Evolutionary conservation across 768 basidiomycete species (phyloP), one percentile per base, ranked within the genome.

Genomic region (Psilocybe sp.): DNA sequence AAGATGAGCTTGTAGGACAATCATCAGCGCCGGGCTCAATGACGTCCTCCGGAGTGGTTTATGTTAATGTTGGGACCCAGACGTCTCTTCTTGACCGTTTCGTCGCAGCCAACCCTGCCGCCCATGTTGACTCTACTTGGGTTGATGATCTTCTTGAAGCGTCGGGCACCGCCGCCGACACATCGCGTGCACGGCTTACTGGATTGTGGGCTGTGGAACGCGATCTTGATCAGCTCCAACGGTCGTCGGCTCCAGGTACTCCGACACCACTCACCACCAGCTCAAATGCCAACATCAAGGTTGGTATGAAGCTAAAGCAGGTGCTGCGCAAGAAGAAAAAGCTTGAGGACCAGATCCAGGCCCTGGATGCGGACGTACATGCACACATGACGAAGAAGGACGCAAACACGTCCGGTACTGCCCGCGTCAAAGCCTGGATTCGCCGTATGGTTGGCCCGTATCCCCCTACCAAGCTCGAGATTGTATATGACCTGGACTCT

Each of bases 371-470:
- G 18, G 64, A 63, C 16, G 54, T 46, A 11, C 18, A 50, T 20
- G 33, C 43, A 18, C 61, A 64, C 40, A 37, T 47, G 12, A 59
- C 58, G 35, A 60, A 69, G 40, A 67, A 63, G 46, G 62, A 63
- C 31, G 50, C 58, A 12, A 28, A 7, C 23, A 34, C 59, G 31
- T 66, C 69, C 13, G 73, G 76, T 12, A 67, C 78, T 4, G 73
- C 77, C 40, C 79, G 73, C 54, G 61, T 87, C 40, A 84, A 80
- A 55, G 73, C 78, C 4, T 87, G 86, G 86, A 65, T 83, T 59
- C 81, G 76, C 66, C 80, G 78, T 54, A 84, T 84, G 53, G 70
- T 85, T 23, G 56, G 67, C 7, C 61, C 68, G 2, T 70, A 73
- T 18, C 71, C 70, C 9, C 37, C 67, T 2, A 47, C 61, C 12